Evolutionary conservation across 2,329 filamentous ascomycete species (phyloP).

Genomic region (Esteya vermicola): DNA sequence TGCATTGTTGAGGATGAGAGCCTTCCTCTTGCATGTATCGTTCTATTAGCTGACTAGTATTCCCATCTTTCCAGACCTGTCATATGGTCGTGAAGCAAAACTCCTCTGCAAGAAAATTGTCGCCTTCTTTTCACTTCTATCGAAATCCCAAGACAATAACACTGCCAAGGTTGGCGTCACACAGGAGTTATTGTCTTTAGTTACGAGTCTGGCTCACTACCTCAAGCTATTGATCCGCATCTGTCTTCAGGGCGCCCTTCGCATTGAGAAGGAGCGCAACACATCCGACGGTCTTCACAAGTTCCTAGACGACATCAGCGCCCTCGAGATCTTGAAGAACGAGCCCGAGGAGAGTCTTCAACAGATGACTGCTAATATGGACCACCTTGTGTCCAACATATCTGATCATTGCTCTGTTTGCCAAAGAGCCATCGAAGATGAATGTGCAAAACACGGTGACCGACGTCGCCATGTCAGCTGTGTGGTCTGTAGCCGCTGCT

Average conservation of each 20-base stretch:
- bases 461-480: slow-evolving; percentile 76
- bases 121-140: slow-evolving; percentile 88
- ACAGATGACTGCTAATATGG: slow-evolving; percentile 51
- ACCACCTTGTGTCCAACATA: slow-evolving; percentile 54
- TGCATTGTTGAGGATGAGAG: too few species aligned
- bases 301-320: slow-evolving; percentile 72
- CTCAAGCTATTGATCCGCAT: slow-evolving; percentile 95
- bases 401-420: slow-evolving; percentile 78
- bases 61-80: slow-evolving; percentile 45
- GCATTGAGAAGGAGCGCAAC: slow-evolving; percentile 72
- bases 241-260: slow-evolving; percentile 83
- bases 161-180: slow-evolving; percentile 86
- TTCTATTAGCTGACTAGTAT: neutral
- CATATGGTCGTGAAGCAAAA: slow-evolving; percentile 92
- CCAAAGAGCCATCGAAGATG: slow-evolving; percentile 82
- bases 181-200: slow-evolving; percentile 91
- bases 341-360: slow-evolving; percentile 39
- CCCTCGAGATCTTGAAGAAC: slow-evolving; percentile 64
- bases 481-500: slow-evolving; percentile 56
- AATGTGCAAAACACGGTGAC: slow-evolving; percentile 64
- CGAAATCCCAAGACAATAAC: slow-evolving; percentile 87
- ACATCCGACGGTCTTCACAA: slow-evolving; percentile 61
- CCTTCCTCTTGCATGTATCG: neutral
- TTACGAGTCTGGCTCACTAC: slow-evolving; percentile 92
- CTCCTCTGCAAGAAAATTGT: slow-evolving; percentile 99